Evolutionary conservation across 78 protist genomes (phyloP), one percentile per base, ranked within the genome.

Genomic region (Mastigamoeba balamuthi): DNA sequence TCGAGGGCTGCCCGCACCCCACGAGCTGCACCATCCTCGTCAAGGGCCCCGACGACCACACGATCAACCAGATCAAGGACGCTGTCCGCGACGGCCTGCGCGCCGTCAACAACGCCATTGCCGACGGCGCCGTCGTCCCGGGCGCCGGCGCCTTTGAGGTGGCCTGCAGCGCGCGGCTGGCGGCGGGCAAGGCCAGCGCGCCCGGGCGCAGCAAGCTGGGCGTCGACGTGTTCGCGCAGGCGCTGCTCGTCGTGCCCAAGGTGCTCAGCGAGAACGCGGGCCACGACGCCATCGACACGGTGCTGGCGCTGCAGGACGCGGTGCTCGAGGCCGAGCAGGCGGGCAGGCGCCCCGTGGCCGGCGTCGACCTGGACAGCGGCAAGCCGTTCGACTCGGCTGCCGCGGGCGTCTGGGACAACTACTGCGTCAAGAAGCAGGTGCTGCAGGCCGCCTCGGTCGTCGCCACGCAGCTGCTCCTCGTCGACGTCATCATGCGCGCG

Each of bases 21-120:
- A 28, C 30, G 76, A 92, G 98, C 8, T 89, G 97, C 91, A 96
- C 99, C 39, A 81, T 98, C 25, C 88, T 97, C 35, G 68, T 97
- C 89, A 95, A 94, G 88, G 96, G 98, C 35, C 97, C 99, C 72
- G 92, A 79, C 90, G 79, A 83, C 76, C 97, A 97, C 92, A 90
- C 94, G 35, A 89, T 98, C 82, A 92, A 73, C 1, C 99, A 95
- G 88, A 84, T 94, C 83, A 85, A 95, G 89, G 99, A 98, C 2
- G 99, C 99, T 67, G 80, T 96, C 17, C 87, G 99, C 40, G 99
- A 98, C 52, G 99, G 99, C 40, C 93, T 96, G 17, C 96, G 99
- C 38, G 96, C 99, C 3, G 99, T 95, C 38, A 86, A 90, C 74
- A 95, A 98, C 73, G 87, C 98, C n/a, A 68, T 95, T 38, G 98